Evolutionary conservation across 1,284 basidiomycete species (phyloP), one percentile per base, ranked within the genome.

Genomic region (Puccinia hordei): DNA sequence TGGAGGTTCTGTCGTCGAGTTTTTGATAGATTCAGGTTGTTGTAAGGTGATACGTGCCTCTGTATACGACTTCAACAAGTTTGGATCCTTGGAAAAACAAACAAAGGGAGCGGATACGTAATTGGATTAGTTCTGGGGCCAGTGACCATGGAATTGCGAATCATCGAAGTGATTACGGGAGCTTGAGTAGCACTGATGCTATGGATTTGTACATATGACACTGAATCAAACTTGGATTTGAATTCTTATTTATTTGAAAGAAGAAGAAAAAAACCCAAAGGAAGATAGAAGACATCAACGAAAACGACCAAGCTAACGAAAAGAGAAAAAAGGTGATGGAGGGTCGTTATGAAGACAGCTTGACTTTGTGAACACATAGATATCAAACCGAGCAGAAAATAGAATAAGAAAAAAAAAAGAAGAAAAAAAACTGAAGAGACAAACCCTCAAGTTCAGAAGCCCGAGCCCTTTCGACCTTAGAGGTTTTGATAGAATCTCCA

Each of bases 121-220:
- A n/a, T 22, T 51, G 5, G 9, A 33, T 13, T 27, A 22, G 33
- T n/a, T 73, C 51, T 35, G 3, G n/a, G 35, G n/a, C 30, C 17
- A 69, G 9, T 6, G 17, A 41, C 2, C 41, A 24, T n/a, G 44
- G 22, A 44, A 51, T 22, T 19, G 2, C 46, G 24, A 30, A 46
- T 13, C 30, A 19, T n/a, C 41, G 41, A 35, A 57, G 12, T 12
- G 24, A 63, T 77, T 66, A 77, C 75, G 33, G 63, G 63, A 55
- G 75, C 44, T 69, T 77, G 75, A 35, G 75, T 77, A 27, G 63
- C 75, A 38, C 53, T 66, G 53, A 77, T 69, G 63, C 75, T 77
- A 53, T 57, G 24, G 33, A 77, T 63, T 51, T 77, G 61, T 6
- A 77, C 63, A 30, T 46, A 66, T 5, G 75, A 77, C n/a, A 77